Evolutionary conservation across 768 basidiomycete species (phyloP), one percentile per base, ranked within the genome.

Genomic region (Rhodotorula graminis): DNA sequence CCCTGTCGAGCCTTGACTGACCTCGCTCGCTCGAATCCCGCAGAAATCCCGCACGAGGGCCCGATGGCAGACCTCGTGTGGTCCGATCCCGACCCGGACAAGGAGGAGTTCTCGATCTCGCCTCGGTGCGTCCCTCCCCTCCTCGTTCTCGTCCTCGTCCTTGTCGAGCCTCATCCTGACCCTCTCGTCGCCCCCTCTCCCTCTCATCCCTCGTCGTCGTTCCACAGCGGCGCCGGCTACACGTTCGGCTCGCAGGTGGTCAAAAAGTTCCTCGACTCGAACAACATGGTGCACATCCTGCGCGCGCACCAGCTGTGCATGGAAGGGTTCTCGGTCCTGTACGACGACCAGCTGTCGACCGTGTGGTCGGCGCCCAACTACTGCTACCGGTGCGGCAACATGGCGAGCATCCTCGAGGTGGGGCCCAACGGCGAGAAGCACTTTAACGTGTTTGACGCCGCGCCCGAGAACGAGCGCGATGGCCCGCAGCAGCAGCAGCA

Each of bases 51-150:
- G 56, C 96, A 98, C 78, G 96, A 99, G 82, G 96, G 96, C 8
- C 95, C 96, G 40, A 98, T 99, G 93, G 95, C 95, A 21, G 96
- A 99, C 85, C 86, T 99, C 42, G 96, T 99, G 3, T 99, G 96
- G 96, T 97, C 94, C 58, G 96, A 99, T 85, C 96, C 96, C 49
- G 96, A 99, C 83, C 88, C 92, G 50, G 96, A 99, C 82, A 99
- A 98, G 81, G 96, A 98, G 81, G 96, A 98, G 79, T 99, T 98
- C 80, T 95, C 96, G 42, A 98, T 99, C 82, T 96, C 93, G 71
- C 95, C 95, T 69, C 87, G 95, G 93, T 95, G 74, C 67, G 86
- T 82, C 21, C 23, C 25, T 8, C 9, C 21, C 47, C 44, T 44
- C 19, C 74, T 58, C 67, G 52, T 71, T 44, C 49, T n/a, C 59